phyloP scores from a whole-genome alignment of 2,329 filamentous ascomycete species.

The Monosporascus cannonballus region DNA sequence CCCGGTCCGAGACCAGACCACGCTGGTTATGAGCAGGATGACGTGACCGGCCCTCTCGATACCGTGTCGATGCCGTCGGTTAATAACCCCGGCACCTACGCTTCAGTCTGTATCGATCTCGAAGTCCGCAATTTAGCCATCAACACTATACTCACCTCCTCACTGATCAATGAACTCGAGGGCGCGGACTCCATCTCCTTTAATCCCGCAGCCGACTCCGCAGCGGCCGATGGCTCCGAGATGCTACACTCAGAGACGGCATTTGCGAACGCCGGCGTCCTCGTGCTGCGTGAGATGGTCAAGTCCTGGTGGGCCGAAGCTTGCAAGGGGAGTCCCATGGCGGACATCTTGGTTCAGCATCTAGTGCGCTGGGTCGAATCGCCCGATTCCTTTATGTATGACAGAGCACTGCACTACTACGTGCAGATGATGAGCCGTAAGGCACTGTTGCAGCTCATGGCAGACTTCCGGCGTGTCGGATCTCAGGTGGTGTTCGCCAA shows the following conservation, averaged over 20 bases:
- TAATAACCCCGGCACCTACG: constrained; percentile 90
- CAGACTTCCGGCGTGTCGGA: constrained; percentile 89
- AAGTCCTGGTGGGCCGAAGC: constrained; percentile 98
- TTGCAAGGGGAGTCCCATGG: constrained; percentile 84
- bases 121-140: constrained; percentile 92
- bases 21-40: constrained; percentile 90
- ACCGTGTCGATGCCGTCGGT: constrained; percentile 85
- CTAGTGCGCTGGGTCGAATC: constrained; percentile 96
- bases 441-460: constrained; percentile 94
- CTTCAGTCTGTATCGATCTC: constrained; percentile 92
- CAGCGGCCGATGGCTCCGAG: constrained; percentile 55
- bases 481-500: constrained; percentile 95
- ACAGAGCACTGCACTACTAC: constrained; percentile 90
- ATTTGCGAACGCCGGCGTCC: constrained; percentile 86
- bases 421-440: constrained; percentile 99
- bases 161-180: constrained; percentile 93
- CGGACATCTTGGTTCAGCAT: constrained; percentile 95
- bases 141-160: constrained; percentile 95
- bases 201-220: constrained; percentile 66
- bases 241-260: constrained; percentile 79
- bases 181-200: constrained; percentile 82
- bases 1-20: constrained; percentile 82
- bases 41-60: constrained; percentile 76
- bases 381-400: constrained; percentile 89
- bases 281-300: constrained; percentile 94